Evolutionary conservation across 306 rosid species (phyloP).

Genomic region (Dalbergia oliveri): DNA sequence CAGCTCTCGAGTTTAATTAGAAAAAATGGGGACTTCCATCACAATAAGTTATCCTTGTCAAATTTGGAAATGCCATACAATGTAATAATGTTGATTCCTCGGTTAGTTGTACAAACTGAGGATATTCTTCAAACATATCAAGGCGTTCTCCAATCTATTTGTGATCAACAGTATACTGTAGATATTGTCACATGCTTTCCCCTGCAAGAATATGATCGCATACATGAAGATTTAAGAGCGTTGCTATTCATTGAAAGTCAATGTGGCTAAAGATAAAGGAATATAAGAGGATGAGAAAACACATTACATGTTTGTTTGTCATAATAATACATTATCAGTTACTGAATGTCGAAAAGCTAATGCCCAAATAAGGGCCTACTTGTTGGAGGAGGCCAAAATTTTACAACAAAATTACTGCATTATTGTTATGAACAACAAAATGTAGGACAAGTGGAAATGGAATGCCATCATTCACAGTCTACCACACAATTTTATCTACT

Average conservation of each 20-base stretch:
- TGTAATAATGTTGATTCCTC: slow-evolving; percentile 15
- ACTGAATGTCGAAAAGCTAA: slow-evolving; percentile 28
- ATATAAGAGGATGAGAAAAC: slow-evolving; percentile 7
- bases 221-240: slow-evolving; percentile 18
- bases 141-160: slow-evolving; percentile 36
- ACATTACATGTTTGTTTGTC: background rate
- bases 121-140: slow-evolving; percentile 19
- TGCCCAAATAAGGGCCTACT: background rate
- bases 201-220: slow-evolving; percentile 48
- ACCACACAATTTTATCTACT: background rate
- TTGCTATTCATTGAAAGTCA: background rate
- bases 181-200: slow-evolving; percentile 40
- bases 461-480: slow-evolving; percentile 1
- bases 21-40: slow-evolving; percentile 24
- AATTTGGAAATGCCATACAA: slow-evolving; percentile 35
- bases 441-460: background rate
- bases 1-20: slow-evolving; percentile 25
- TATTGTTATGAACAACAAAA: background rate
- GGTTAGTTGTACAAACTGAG: slow-evolving; percentile 17
- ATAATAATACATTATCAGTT: slow-evolving; percentile 2
- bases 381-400: slow-evolving; percentile 24
- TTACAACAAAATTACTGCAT: slow-evolving; percentile 13
- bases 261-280: slow-evolving; percentile 8
- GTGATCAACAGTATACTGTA: slow-evolving; percentile 39
- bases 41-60: slow-evolving; percentile 28